Evolutionary conservation across 805 yeast genomes (phyloP), one percentile per base, ranked within the genome.

Genomic region (Pichia ethanolica): DNA sequence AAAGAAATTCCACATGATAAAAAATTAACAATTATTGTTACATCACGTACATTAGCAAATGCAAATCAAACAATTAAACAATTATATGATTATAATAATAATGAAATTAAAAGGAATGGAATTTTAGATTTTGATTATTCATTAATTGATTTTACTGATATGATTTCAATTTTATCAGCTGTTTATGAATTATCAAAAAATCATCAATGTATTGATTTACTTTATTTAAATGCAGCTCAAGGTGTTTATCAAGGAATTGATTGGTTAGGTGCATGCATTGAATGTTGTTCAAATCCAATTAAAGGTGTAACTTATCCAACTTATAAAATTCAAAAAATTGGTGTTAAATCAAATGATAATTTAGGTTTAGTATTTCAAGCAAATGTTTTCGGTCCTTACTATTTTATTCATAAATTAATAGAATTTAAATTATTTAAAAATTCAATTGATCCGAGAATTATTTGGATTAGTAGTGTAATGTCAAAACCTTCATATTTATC

Each of bases 381-480:
- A 5, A 93, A 93, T 62, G 96, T 91, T n/a, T 88, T 93, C 68
- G 96, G 96, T 0, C 98, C 98, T 3, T 90, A 86, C 69, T 93
- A 82, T 65, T 69, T 93, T 47, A 73, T 90, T 47, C 86, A 85
- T 56, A 81, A 78, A 54, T 67, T 91, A 25, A 64, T 72, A 38
- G 79, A 79, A 3, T 38, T 30, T 37, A 66, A 79, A 36, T 67
- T 90, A n/a, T 55, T 66, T 9, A 63, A 67, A 3, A 57, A 59
- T 28, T 60, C 64, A 0, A 69, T 71, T 3, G 67, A 69, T 33
- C 89, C 93, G 0, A 75, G 77, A 49, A 71, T 89, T 37, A 71
- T 89, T 30, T 90, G 97, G 97, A 80, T 93, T 37, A 83, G 95
- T 3, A 84, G 95, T 42, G 69, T 87, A 39, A 86, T 89, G 81